Conservation (phyloP, 2,329 filamentous ascomycete genomes). For the Didymella keratinophila region DNA sequence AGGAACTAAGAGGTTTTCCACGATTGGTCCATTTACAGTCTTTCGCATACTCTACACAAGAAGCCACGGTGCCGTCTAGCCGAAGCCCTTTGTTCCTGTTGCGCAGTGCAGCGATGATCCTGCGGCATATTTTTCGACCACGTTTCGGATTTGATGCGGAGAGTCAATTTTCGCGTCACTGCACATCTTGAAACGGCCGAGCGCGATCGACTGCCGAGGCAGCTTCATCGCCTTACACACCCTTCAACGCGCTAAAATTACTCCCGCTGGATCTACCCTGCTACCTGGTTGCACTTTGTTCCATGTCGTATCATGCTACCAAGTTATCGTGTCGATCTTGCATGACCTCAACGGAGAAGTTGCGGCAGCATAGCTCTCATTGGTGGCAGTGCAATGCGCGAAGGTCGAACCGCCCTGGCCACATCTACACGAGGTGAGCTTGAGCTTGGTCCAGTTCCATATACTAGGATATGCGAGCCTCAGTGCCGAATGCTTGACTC, state of each 20-base stretch:
- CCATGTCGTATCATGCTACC: background rate
- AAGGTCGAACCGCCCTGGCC: background rate
- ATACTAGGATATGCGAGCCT: background rate
- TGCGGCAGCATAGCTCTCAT: background rate
- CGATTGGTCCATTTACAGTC: background rate
- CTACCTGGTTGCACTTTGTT: background rate
- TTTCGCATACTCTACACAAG: background rate
- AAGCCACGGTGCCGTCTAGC: background rate
- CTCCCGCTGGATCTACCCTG: background rate
- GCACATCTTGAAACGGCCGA: constrained; percentile 13
- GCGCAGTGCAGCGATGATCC: constrained; percentile 1
- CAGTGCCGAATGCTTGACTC: background rate
- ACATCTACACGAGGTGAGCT: constrained; percentile 10
- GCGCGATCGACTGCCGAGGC: constrained; percentile 5
- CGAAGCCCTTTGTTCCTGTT: background rate
- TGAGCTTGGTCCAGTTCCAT: background rate
- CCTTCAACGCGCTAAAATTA: too few relatives aligned
- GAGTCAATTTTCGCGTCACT: constrained; percentile 4
- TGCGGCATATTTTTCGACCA: constrained; percentile 1
- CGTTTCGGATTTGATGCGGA: constrained; percentile 9
- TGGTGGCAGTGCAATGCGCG: background rate
- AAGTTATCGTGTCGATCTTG: background rate
- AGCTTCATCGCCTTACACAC: too few relatives aligned
- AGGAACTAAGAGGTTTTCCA: too few relatives aligned
- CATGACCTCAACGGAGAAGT: background rate